A percentile compares a stretch with the other conserved stretches of the same genome.
Evolutionary conservation across 371 early-diverging fungal species (phyloP).

Genomic region (Haplosporangium sp.): DNA sequence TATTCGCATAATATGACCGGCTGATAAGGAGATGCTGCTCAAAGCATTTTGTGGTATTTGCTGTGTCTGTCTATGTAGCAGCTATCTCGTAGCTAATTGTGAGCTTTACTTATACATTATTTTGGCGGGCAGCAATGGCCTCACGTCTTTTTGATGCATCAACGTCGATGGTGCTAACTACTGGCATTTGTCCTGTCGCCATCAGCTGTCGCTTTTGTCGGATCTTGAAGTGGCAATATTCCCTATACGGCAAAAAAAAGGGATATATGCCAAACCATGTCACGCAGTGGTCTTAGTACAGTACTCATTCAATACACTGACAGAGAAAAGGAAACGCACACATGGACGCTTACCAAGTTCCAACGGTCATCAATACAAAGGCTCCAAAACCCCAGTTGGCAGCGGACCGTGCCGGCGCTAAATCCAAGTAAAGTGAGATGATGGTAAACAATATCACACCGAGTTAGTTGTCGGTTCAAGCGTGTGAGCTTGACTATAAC

Average conservation of each 20-base stretch:
- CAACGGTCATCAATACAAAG: constrained; percentile 47
- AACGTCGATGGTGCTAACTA: constrained; percentile 49
- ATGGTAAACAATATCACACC: neutral
- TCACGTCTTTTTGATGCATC: constrained; percentile 43
- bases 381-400: constrained; percentile 53
- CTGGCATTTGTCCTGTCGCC: constrained; percentile 52
- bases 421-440: neutral
- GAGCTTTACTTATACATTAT: constrained; percentile 17
- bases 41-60: too few relatives aligned
- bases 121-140: constrained; percentile 53
- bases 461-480: neutral
- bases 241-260: constrained; percentile 20
- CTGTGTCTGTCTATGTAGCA: too few relatives aligned
- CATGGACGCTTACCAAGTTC: constrained; percentile 38
- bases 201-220: constrained; percentile 48
- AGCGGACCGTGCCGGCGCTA: constrained; percentile 36
- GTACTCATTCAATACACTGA: neutral
- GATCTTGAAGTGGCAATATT: constrained; percentile 52
- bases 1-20: too few relatives aligned
- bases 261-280: neutral
- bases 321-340: too few relatives aligned
- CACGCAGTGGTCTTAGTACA: neutral
- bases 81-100: neutral
- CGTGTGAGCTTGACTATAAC: too few relatives aligned
- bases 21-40: too few relatives aligned